A percentile compares a stretch with the other conserved stretches of the same genome.
These are phyloP conservation scores for Aristolochia californica DNA, from an alignment of 164 flowering plant species.

Conservation along the genomic window DNA sequence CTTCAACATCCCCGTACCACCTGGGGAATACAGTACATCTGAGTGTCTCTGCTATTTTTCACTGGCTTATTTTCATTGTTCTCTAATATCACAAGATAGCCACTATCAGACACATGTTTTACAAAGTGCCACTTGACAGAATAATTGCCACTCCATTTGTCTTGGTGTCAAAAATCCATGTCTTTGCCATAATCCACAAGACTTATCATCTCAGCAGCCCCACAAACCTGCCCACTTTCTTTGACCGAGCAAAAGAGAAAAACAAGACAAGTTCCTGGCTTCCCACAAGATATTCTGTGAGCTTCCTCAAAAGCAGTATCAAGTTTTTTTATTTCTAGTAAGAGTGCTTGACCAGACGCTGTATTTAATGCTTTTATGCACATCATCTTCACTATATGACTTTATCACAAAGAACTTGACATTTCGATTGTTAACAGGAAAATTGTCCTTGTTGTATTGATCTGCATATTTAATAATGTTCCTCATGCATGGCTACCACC, in stretches of 20 bases:
- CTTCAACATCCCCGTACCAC: conserved; percentile 66
- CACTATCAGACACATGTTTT: conserved; percentile 72
- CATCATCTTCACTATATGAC: conserved; percentile 93
- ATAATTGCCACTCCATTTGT: conserved; percentile 90
- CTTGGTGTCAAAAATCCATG: conserved; percentile 97
- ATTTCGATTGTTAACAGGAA: conserved; percentile 35
- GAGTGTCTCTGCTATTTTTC: conserved; percentile 93
- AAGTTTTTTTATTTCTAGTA: conserved; percentile 85
- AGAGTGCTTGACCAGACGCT: conserved; percentile 93
- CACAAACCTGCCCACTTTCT: conserved; percentile 94
- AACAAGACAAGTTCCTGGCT: conserved; percentile 52
- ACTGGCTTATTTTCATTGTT: conserved; percentile 95
- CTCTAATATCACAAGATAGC: conserved; percentile 68
- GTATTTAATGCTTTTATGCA: conserved; percentile 88
- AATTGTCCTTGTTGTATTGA: conserved; percentile 62
- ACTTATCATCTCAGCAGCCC: conserved; percentile 91
- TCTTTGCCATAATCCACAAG: conserved; percentile 68
- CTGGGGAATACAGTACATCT: conserved; percentile 60
- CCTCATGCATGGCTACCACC: no score
- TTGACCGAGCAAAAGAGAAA: conserved; percentile 94
- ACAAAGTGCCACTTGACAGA: conserved; percentile 88
- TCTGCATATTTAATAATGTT: no score
- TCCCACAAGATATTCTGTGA: conserved; percentile 39
- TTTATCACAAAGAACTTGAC: conserved; percentile 86
- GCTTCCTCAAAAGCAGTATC: conserved; percentile 63